These are phyloP conservation scores for Boletus rex-veris DNA, from an alignment of 768 basidiomycete genomes.

Conservation along the genomic window DNA sequence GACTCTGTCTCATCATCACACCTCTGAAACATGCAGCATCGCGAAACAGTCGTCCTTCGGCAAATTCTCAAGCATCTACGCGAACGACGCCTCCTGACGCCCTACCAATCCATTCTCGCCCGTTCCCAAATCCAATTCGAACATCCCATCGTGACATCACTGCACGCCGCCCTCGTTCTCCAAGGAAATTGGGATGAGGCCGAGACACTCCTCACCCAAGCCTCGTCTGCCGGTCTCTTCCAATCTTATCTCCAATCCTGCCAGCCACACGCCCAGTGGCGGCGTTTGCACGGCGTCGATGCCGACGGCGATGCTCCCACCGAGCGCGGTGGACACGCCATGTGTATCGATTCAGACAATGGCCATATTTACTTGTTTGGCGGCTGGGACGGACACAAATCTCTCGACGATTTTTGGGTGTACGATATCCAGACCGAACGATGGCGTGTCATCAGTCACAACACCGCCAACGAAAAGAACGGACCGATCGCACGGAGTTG, in stretches of 20 bases:
- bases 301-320: slow-evolving; percentile 61
- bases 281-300: slow-evolving; percentile 54
- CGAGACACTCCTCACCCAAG: slow-evolving; percentile 48
- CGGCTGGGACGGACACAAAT: slow-evolving; percentile 72
- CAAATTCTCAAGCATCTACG: slow-evolving; percentile 59
- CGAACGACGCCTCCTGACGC: slow-evolving; percentile 65
- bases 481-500: slow-evolving; percentile 73
- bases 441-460: slow-evolving; percentile 60
- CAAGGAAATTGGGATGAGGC: slow-evolving; percentile 60
- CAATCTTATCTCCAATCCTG: slow-evolving; percentile 50
- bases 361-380: slow-evolving; percentile 73
- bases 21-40: slow-evolving; percentile 43
- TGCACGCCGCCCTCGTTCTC: slow-evolving; percentile 64
- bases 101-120: slow-evolving; percentile 38
- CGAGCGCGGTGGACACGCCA: slow-evolving; percentile 74
- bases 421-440: slow-evolving; percentile 56
- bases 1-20: not conserved
- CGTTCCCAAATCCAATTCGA: slow-evolving; percentile 39
- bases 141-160: slow-evolving; percentile 63
- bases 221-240: slow-evolving; percentile 59
- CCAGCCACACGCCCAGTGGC: slow-evolving; percentile 62
- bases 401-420: slow-evolving; percentile 77
- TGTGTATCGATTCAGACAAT: slow-evolving; percentile 68
- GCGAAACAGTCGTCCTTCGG: slow-evolving; percentile 60
- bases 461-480: slow-evolving; percentile 52